Percentiles rank a stretch among this genome's conserved stretches.
These are phyloP conservation scores for Penicillium capsulatum DNA, from an alignment of 2,329 filamentous ascomycete genomes.

Conservation along the genomic window DNA sequence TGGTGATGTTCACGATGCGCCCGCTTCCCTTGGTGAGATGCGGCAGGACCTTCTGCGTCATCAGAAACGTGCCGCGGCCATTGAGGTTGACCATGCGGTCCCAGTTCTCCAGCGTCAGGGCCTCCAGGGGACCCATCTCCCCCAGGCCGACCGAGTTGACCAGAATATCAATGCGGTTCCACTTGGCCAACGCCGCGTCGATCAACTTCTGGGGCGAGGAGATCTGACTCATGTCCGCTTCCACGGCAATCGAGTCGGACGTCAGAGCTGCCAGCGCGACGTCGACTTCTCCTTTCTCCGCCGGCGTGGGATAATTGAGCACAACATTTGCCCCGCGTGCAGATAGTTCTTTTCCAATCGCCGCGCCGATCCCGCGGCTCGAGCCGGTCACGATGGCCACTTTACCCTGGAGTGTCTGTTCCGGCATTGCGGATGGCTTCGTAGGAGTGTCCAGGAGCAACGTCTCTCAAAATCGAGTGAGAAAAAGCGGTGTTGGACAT, in stretches of 20 bases:
- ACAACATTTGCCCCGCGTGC: constrained; percentile 47
- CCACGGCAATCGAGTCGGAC: constrained; percentile 36
- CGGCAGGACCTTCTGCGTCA: constrained; percentile 31
- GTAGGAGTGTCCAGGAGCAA: too few species aligned
- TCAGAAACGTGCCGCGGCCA: constrained; percentile 20
- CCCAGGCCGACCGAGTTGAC: constrained; percentile 27
- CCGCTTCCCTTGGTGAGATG: constrained; percentile 35
- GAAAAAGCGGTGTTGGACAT: constrained; percentile 16
- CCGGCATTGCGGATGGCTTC: constrained; percentile 3
- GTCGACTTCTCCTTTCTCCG: constrained; percentile 26
- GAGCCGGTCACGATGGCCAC: constrained; percentile 27
- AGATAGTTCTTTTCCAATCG: constrained; percentile 37
- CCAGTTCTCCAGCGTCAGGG: constrained; percentile 29
- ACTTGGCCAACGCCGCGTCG: constrained; percentile 34
- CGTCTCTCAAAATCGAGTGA: background rate
- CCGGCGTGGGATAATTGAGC: constrained; percentile 47
- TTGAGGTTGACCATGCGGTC: constrained; percentile 22
- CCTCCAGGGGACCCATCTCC: constrained; percentile 39
- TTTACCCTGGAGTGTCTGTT: constrained; percentile 14
- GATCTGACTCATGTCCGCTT: constrained; percentile 42
- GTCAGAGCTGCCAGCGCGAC: constrained; percentile 26
- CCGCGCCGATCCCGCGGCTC: constrained; percentile 23
- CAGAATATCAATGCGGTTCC: constrained; percentile 39
- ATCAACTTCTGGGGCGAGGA: constrained; percentile 37
- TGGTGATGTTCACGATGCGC: constrained; percentile 46